These are phyloP conservation scores for Diaporthe ampelina DNA, from an alignment of 2,329 filamentous ascomycete species.

Conservation along the genomic window DNA sequence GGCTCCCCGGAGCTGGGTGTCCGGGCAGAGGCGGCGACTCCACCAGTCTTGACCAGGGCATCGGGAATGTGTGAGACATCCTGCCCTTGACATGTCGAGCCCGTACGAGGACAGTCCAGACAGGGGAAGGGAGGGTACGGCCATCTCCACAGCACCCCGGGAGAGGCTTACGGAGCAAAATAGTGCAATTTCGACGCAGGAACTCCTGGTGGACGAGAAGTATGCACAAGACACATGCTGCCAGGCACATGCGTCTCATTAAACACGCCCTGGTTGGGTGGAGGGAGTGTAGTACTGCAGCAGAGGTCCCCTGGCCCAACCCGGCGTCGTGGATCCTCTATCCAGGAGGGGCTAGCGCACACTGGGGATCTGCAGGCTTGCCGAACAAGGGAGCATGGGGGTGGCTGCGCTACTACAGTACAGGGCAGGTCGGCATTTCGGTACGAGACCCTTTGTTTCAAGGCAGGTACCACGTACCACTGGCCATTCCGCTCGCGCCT, in stretches of 20 bases:
- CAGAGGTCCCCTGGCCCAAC: slow-evolving; percentile 26
- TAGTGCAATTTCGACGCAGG: slow-evolving; percentile 4
- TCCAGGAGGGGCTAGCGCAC: slow-evolving; percentile 2
- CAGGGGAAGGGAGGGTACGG: not conserved
- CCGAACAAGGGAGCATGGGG: slow-evolving; percentile 26
- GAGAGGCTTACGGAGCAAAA: not conserved
- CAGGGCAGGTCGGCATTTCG: slow-evolving; percentile 29
- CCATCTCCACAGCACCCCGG: not conserved
- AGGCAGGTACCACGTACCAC: slow-evolving; percentile 22
- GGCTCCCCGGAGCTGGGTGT: not conserved
- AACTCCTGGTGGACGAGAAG: not conserved
- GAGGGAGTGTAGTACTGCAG: slow-evolving; percentile 23
- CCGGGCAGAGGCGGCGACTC: not conserved
- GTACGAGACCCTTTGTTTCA: slow-evolving; percentile 34
- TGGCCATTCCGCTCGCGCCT: slow-evolving; percentile 3
- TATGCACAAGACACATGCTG: not conserved
- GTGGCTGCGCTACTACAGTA: slow-evolving; percentile 2
- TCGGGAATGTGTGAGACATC: not conserved
- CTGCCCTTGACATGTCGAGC: not conserved
- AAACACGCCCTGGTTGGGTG: slow-evolving; percentile 1
- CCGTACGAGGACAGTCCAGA: not conserved
- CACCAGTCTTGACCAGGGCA: not conserved
- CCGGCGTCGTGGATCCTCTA: too few relatives aligned
- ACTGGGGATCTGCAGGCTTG: slow-evolving; percentile 29
- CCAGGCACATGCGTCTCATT: slow-evolving; percentile 16